These are phyloP conservation scores for Trypanosoma melophagium DNA, from an alignment of 208 protist genomes.

Conservation along the genomic window DNA sequence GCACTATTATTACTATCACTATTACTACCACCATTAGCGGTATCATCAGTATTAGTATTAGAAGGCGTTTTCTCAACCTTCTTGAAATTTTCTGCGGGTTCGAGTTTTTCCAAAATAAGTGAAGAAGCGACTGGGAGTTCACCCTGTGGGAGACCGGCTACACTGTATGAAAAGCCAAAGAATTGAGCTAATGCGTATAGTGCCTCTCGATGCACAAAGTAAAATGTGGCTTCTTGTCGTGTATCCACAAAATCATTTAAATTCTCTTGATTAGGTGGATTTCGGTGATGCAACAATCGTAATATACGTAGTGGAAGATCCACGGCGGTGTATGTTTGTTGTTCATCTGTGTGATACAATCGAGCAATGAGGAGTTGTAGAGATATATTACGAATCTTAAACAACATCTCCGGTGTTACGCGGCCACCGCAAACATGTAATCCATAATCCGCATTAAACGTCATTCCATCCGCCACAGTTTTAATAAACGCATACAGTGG, in stretches of 20 bases:
- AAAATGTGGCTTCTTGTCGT: constrained; percentile 68
- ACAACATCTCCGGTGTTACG: constrained; percentile 51
- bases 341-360: constrained; percentile 82
- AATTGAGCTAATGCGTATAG: constrained; percentile 84
- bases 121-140: constrained; percentile 74
- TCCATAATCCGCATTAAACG: constrained; percentile 74
- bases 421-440: constrained; percentile 48
- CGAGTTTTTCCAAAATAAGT: constrained; percentile 76
- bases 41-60: too few relatives aligned
- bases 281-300: constrained; percentile 44
- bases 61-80: constrained; percentile 28
- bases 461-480: constrained; percentile 52
- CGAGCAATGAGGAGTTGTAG: constrained; percentile 68
- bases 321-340: constrained; percentile 82
- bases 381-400: constrained; percentile 68
- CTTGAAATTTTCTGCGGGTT: constrained; percentile 37
- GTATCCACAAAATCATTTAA: constrained; percentile 72
- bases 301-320: constrained; percentile 72
- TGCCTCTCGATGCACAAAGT: constrained; percentile 83
- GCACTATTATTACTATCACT: too few relatives aligned
- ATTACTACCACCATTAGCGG: too few relatives aligned
- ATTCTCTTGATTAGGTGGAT: constrained; percentile 33
- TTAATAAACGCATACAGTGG: too few relatives aligned
- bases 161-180: constrained; percentile 73
- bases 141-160: constrained; percentile 57